Evolutionary conservation across 2,329 filamentous ascomycete genomes (phyloP).

Genomic region (Paramyrothecium roridum): DNA sequence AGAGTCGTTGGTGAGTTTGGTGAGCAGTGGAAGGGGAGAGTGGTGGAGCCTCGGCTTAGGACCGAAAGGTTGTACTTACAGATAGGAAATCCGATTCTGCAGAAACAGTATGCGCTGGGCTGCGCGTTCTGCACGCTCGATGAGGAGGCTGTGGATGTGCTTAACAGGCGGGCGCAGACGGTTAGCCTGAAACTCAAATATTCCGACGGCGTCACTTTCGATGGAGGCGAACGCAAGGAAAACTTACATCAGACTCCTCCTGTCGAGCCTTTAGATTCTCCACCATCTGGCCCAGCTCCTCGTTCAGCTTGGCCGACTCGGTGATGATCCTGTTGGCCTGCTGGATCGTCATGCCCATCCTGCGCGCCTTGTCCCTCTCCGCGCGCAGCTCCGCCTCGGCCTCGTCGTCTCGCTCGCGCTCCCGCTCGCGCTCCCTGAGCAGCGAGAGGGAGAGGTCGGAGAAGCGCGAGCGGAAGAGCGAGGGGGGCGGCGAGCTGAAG

Average conservation of each 20-base stretch:
- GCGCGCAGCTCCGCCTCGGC: slow-evolving; percentile 20
- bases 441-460: slow-evolving; percentile 35
- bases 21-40: not conserved
- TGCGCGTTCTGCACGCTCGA: slow-evolving; percentile 54
- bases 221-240: not conserved
- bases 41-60: not conserved
- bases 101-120: slow-evolving; percentile 58
- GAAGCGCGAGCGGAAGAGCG: slow-evolving; percentile 33
- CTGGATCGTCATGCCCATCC: slow-evolving; percentile 25
- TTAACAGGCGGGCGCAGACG: slow-evolving; percentile 19
- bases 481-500: slow-evolving; percentile 30
- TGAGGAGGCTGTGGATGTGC: slow-evolving; percentile 61
- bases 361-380: slow-evolving; percentile 20
- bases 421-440: slow-evolving; percentile 18
- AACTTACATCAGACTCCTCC: slow-evolving; percentile 56
- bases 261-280: slow-evolving; percentile 50
- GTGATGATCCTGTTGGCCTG: slow-evolving; percentile 34
- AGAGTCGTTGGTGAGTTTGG: slow-evolving; percentile 6
- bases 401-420: slow-evolving; percentile 19
- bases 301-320: slow-evolving; percentile 39
- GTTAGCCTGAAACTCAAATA: slow-evolving; percentile 20
- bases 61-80: slow-evolving; percentile 37
- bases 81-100: slow-evolving; percentile 53
- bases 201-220: not conserved
- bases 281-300: slow-evolving; percentile 47